phyloP scores from a whole-genome alignment of 179 eudicot species.

The Camellia oleifera region DNA sequence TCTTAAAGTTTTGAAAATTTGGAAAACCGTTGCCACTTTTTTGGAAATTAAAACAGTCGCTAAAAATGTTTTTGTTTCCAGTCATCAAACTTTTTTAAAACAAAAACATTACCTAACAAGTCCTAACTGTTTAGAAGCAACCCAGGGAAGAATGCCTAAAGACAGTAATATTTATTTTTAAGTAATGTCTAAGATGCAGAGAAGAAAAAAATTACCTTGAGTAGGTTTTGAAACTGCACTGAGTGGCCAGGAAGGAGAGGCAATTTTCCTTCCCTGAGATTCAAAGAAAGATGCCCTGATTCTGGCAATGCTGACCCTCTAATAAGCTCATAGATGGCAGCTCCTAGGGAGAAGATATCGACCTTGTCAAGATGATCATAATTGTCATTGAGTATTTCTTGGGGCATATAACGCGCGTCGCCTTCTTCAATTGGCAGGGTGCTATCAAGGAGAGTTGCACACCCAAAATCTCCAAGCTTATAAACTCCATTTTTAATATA shows the following conservation, averaged over 20 bases:
- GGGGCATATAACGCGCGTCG: conserved; percentile 95
- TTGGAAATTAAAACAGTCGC: too few species aligned
- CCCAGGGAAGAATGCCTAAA: background rate
- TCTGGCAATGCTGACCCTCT: conserved; percentile 66
- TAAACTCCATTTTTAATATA: conserved; percentile 68
- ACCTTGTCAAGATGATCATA: conserved; percentile 90
- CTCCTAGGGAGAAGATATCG: conserved; percentile 85
- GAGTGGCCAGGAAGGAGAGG: conserved; percentile 80
- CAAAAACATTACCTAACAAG: too few species aligned
- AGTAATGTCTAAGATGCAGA: background rate
- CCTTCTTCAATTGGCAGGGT: conserved; percentile 93
- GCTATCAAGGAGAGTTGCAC: conserved; percentile 75
- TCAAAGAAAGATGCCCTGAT: conserved; percentile 44
- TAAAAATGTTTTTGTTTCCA: too few species aligned
- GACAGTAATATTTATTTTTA: background rate
- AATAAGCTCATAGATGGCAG: conserved; percentile 68
- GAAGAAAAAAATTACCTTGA: conserved; percentile 39
- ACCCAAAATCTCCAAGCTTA: conserved; percentile 96
- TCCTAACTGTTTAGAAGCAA: background rate
- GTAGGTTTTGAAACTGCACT: conserved; percentile 59
- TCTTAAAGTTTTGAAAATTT: too few species aligned
- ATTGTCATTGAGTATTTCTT: conserved; percentile 79
- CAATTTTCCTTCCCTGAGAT: conserved; percentile 64
- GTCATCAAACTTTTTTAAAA: too few species aligned
- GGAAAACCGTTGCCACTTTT: too few species aligned